Percentiles rank a stretch among this genome's conserved stretches.
Conservation (phyloP, 2,329 filamentous ascomycete species). For the Nemania diffusa region DNA sequence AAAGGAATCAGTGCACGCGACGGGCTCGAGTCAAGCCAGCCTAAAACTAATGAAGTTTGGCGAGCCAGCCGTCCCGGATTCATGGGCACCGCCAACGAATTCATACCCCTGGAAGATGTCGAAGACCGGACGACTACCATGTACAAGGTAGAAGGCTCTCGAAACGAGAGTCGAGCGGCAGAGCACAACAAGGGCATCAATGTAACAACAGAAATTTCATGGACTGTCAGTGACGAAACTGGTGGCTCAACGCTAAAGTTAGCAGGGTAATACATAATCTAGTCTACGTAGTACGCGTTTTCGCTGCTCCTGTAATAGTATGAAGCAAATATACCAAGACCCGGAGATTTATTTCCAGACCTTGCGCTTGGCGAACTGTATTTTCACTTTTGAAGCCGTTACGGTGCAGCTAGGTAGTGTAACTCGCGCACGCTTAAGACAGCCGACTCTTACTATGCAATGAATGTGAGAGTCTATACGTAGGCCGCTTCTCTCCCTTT, state of each 20-base stretch:
- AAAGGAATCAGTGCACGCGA: conserved; percentile 9
- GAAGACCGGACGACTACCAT: conserved; percentile 4
- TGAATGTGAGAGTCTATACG: neutral
- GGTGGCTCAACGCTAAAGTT: neutral
- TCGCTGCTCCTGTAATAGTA: neutral
- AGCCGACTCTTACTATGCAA: neutral
- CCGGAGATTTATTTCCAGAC: neutral
- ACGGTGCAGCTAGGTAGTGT: too few relatives aligned
- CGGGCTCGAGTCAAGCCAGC: neutral
- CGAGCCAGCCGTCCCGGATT: conserved; percentile 11
- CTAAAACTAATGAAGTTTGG: conserved; percentile 5
- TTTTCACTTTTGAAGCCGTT: too few relatives aligned
- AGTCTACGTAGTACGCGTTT: neutral
- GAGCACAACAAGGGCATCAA: conserved; percentile 1
- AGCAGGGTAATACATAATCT: neutral
- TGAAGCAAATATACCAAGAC: neutral
- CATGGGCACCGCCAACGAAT: conserved; percentile 5
- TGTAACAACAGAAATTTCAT: conserved; percentile 19
- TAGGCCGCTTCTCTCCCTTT: neutral
- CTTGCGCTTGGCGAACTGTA: neutral
- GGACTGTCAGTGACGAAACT: conserved; percentile 2
- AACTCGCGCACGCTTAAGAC: too few relatives aligned
- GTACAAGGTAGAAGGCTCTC: neutral
- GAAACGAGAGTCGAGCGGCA: neutral
- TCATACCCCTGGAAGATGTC: conserved; percentile 16